phyloP scores from a whole-genome alignment of 1,139 yeast genomes.

The Starmera stellimalicola region DNA sequence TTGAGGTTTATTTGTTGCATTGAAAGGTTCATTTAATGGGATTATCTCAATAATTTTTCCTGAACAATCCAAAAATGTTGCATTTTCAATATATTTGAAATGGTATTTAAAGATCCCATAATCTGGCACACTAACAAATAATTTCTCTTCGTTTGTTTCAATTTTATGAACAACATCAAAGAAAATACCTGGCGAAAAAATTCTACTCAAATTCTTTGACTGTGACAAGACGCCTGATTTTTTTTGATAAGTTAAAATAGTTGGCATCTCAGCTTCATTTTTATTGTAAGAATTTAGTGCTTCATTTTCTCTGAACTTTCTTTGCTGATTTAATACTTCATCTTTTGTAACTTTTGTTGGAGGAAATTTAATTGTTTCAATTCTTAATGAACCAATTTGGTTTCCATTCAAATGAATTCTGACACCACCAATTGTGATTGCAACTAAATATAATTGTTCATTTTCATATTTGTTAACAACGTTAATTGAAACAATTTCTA shows the following conservation, averaged over 20 bases:
- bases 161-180: slow-evolving; percentile 37
- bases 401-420: slow-evolving; percentile 61
- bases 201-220: slow-evolving; percentile 33
- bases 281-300: slow-evolving; percentile 18
- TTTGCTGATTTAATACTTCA: slow-evolving; percentile 36
- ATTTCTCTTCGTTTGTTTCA: slow-evolving; percentile 23
- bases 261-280: slow-evolving; percentile 12
- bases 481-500: slow-evolving; percentile 52
- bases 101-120: slow-evolving; percentile 72
- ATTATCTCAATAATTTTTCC: slow-evolving; percentile 67
- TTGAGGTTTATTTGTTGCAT: slow-evolving; percentile 61
- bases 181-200: slow-evolving; percentile 80
- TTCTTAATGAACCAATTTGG: slow-evolving; percentile 33
- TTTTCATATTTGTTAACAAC: slow-evolving; percentile 59
- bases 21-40: slow-evolving; percentile 59
- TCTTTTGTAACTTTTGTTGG: slow-evolving; percentile 59
- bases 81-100: slow-evolving; percentile 68
- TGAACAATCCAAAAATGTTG: slow-evolving; percentile 59
- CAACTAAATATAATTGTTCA: slow-evolving; percentile 64
- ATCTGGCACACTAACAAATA: slow-evolving; percentile 75
- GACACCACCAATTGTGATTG: slow-evolving; percentile 80
- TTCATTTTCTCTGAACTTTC: slow-evolving; percentile 30
- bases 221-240: slow-evolving; percentile 31
- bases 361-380: slow-evolving; percentile 58
- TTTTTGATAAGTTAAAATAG: slow-evolving; percentile 29